Evolutionary conservation across 2,329 filamentous ascomycete species (phyloP), one percentile per base, ranked within the genome.

Genomic region (Pseudophaeomoniella oleicola): DNA sequence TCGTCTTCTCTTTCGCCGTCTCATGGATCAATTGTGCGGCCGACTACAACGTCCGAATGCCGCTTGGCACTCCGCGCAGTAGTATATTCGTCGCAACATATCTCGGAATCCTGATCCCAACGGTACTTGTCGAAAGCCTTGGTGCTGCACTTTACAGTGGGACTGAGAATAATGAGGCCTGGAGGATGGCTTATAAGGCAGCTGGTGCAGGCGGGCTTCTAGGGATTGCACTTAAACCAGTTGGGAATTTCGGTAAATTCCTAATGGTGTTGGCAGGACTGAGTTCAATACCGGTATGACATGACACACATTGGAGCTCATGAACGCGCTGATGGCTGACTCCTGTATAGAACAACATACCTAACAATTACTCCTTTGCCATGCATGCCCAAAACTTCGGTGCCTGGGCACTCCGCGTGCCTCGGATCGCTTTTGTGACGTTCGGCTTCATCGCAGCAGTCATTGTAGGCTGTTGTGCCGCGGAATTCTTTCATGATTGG

Each of bases 21-120:
- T 56, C 53, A 2, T 58, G 55, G 55, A 47, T 56, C 29, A 56
- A 59, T 19, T 57, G 53, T 29, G 54, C 56, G 4, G 52, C 54
- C 0, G 55, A 59, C 36, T 59, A 57, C 37, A 59, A 58, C 36
- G 55, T 58, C 11, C 52, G 52, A 4, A 58, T 58, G 55, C 54
- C 55, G 3, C 43, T 49, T n/a, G 45, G 50, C 12, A 57, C 55
- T 6, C 49, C 53, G 13, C 45, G 50, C 2, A 50, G 47, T 42
- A 48, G 50, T 32, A 55, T 56, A n/a, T 54, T 56, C 35, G 37
- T 44, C 15, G 52, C 50, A 14, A 44, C 42, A 2, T 44, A 44
- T 27, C 18, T 40, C 16, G 42, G 42, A 34, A 49, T 50, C 16
- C 42, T 47, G 4, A 41, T 55, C 3, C 54, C 54, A 2, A 54